Evolutionary conservation across 495 filamentous ascomycete species (phyloP).

Genomic region (Mytilinidion resinicola): DNA sequence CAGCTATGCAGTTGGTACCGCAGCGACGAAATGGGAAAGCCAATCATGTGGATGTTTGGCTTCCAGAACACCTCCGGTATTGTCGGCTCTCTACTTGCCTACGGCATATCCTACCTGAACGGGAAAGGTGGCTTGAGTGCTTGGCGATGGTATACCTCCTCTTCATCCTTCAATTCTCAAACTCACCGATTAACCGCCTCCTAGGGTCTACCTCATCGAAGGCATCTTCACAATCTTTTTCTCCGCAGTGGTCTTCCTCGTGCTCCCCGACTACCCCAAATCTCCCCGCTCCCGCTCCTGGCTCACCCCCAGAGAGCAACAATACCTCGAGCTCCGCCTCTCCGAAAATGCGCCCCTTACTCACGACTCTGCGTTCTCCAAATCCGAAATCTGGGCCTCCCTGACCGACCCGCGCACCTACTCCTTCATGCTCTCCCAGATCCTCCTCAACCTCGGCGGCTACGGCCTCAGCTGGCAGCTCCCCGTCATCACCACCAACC

Average conservation of each 20-base stretch:
- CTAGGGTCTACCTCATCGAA: constrained; percentile 33
- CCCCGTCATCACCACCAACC: constrained; percentile 33
- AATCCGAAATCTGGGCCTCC: constrained; percentile 34
- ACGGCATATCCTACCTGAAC: constrained; percentile 36
- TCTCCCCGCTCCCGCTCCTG: constrained; percentile 12
- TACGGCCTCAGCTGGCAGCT: constrained; percentile 33
- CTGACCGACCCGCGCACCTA: constrained; percentile 33
- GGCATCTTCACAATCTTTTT: constrained; percentile 39
- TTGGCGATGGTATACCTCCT: constrained; percentile 34
- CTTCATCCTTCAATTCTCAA: no score
- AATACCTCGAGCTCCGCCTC: constrained; percentile 39
- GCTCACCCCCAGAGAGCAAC: constrained; percentile 41
- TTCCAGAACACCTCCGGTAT: constrained; percentile 32
- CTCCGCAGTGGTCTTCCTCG: constrained; percentile 30
- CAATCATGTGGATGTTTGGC: constrained; percentile 33
- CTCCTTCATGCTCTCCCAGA: constrained; percentile 33
- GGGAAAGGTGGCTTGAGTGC: constrained; percentile 32
- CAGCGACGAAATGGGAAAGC: constrained; percentile 37
- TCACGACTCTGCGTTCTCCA: constrained; percentile 33
- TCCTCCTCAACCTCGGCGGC: constrained; percentile 32
- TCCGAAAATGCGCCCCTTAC: constrained; percentile 38
- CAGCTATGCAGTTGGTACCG: constrained; percentile 40
- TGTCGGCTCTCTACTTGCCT: constrained; percentile 34
- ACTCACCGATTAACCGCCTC: no score
- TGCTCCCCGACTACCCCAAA: constrained; percentile 21